Conservation (phyloP, 345 rosid species). For the Streptanthus diversifolius region DNA sequence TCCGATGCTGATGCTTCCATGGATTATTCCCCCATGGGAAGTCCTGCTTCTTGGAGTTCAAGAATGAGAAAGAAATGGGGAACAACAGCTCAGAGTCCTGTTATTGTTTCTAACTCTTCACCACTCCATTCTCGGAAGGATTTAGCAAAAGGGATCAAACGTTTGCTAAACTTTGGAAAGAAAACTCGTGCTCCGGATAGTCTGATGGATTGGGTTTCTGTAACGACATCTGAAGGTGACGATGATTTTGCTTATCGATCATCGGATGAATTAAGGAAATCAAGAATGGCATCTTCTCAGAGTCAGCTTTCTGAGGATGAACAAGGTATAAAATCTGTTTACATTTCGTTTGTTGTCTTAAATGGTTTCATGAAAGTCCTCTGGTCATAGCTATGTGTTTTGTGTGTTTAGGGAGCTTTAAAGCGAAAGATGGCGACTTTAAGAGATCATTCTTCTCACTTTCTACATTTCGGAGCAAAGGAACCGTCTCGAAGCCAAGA, state of each 20-base stretch:
- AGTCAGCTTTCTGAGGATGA: conserved; percentile 70
- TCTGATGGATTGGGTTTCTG: conserved; percentile 84
- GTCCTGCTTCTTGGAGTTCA: conserved; percentile 88
- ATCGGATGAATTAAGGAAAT: conserved; percentile 84
- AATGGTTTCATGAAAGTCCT: not conserved
- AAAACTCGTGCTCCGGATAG: conserved; percentile 65
- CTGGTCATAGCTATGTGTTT: conserved; percentile 13
- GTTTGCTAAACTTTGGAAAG: conserved; percentile 85
- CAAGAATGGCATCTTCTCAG: conserved; percentile 82
- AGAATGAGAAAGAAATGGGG: conserved; percentile 98
- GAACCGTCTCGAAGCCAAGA: conserved; percentile 35
- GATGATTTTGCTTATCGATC: conserved; percentile 77
- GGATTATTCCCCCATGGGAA: conserved; percentile 77
- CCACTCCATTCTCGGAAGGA: conserved; percentile 68
- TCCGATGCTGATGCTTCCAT: conserved; percentile 79
- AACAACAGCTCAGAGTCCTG: conserved; percentile 69
- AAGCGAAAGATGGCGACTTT: conserved; percentile 67
- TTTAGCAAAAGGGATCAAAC: conserved; percentile 81
- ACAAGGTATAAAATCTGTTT: conserved; percentile 24
- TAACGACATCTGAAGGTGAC: conserved; percentile 94
- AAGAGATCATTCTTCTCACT: conserved; percentile 38
- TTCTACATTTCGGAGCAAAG: conserved; percentile 35
- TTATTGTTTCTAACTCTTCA: conserved; percentile 57
- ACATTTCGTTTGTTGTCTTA: not conserved
- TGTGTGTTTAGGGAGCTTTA: conserved; percentile 50